Percentiles rank a stretch among this genome's conserved stretches.
phyloP scores from a whole-genome alignment of 108 stramenopile genomes.

The Stephanodiscus triporus region DNA sequence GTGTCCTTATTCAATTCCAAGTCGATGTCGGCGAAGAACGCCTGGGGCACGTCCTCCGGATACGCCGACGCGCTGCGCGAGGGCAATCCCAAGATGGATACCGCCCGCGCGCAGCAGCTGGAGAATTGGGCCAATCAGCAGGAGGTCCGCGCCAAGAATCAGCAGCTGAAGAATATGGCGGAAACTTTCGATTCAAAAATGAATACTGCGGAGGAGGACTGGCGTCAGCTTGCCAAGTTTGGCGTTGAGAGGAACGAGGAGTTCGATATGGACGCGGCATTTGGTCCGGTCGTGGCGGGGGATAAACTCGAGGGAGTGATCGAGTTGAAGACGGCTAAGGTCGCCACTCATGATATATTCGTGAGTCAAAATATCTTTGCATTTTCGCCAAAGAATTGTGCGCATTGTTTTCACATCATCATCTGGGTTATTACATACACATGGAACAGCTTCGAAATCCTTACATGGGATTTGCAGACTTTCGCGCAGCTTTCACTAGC shows the following conservation, averaged over 20 bases:
- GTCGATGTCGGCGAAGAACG: constrained; percentile 76
- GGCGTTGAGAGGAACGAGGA: constrained; percentile 82
- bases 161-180: constrained; percentile 58
- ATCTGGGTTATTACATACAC: no score
- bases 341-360: constrained; percentile 53
- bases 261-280: constrained; percentile 75
- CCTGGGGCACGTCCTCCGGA: constrained; percentile 79
- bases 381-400: not conserved
- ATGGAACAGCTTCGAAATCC: constrained; percentile 59
- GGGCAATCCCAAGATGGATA: constrained; percentile 62
- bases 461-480: constrained; percentile 92
- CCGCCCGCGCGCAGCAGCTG: constrained; percentile 76
- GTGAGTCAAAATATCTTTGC: constrained; percentile 35
- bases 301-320: constrained; percentile 63
- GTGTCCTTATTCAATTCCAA: constrained; percentile 62
- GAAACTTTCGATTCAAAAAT: constrained; percentile 60
- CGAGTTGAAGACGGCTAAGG: constrained; percentile 53
- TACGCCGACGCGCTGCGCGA: constrained; percentile 71
- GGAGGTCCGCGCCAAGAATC: constrained; percentile 66
- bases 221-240: constrained; percentile 80
- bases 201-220: constrained; percentile 61
- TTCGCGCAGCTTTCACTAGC: constrained; percentile 81
- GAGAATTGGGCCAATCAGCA: constrained; percentile 91
- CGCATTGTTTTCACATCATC: no score
- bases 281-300: constrained; percentile 71